A percentile compares a stretch with the other conserved stretches of the same genome.
phyloP scores from a whole-genome alignment of 148 eudicot species.

The Salicornia ramosissima region DNA sequence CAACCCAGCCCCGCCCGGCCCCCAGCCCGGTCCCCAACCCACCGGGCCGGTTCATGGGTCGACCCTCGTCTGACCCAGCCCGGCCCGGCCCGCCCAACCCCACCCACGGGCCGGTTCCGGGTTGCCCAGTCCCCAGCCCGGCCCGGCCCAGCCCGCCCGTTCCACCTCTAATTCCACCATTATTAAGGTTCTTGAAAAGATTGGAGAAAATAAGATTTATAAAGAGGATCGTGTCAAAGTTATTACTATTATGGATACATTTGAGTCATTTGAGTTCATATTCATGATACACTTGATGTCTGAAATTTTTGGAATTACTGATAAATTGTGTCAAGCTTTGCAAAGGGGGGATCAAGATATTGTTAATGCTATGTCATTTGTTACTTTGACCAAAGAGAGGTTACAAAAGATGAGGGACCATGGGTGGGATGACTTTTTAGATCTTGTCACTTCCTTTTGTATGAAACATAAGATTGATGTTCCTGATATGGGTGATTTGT shows the following conservation, averaged over 20 bases:
- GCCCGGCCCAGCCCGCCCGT: too few relatives aligned
- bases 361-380: neutral
- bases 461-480: too few relatives aligned
- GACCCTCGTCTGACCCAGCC: too few relatives aligned
- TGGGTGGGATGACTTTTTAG: neutral
- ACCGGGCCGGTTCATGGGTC: too few relatives aligned
- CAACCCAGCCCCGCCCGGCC: too few relatives aligned
- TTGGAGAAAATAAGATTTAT: neutral
- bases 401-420: neutral
- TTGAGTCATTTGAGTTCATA: neutral
- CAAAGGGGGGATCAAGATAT: neutral
- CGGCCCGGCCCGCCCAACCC: too few relatives aligned
- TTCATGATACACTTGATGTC: too few relatives aligned
- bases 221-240: neutral
- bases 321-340: neutral
- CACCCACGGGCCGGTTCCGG: too few relatives aligned
- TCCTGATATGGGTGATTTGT: too few relatives aligned
- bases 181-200: neutral
- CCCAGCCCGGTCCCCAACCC: too few relatives aligned
- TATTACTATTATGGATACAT: neutral
- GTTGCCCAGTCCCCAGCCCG: too few relatives aligned
- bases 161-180: neutral
- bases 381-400: neutral
- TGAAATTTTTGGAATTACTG: neutral
- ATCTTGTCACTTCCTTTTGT: neutral